phyloP scores from a whole-genome alignment of 257 asterid species.

The Solanum bulbocastanum region DNA sequence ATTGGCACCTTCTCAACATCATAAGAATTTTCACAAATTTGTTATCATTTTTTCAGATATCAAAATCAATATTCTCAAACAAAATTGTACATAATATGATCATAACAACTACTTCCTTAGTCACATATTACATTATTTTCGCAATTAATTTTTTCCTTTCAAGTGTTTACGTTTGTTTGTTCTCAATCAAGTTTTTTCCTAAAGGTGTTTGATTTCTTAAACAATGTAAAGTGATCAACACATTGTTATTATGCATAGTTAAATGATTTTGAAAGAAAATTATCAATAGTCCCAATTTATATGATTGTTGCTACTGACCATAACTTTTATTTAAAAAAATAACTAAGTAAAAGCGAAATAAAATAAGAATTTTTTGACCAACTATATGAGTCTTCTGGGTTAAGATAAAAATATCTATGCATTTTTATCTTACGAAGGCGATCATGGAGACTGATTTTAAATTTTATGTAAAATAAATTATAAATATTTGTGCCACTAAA shows the following conservation, averaged over 20 bases:
- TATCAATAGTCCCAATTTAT: not conserved
- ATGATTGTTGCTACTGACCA: not conserved
- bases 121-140: not conserved
- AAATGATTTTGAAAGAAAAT: not conserved
- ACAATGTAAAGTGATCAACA: not conserved
- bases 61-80: not conserved
- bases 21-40: not conserved
- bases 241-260: not conserved
- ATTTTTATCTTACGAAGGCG: not conserved
- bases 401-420: no score
- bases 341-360: not conserved
- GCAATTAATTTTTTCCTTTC: no score
- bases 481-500: no score
- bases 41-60: not conserved
- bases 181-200: fast-evolving
- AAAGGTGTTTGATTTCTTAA: not conserved
- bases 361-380: no score
- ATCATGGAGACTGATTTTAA: no score
- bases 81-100: no score
- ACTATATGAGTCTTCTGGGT: not conserved
- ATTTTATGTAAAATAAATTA: no score
- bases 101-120: not conserved
- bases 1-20: slow-evolving; percentile 56
- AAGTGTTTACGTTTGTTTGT: fast-evolving
- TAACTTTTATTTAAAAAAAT: no score